These are phyloP conservation scores for Ophiostoma angusticollis DNA, from an alignment of 2,329 filamentous ascomycete genomes.

Conservation along the genomic window DNA sequence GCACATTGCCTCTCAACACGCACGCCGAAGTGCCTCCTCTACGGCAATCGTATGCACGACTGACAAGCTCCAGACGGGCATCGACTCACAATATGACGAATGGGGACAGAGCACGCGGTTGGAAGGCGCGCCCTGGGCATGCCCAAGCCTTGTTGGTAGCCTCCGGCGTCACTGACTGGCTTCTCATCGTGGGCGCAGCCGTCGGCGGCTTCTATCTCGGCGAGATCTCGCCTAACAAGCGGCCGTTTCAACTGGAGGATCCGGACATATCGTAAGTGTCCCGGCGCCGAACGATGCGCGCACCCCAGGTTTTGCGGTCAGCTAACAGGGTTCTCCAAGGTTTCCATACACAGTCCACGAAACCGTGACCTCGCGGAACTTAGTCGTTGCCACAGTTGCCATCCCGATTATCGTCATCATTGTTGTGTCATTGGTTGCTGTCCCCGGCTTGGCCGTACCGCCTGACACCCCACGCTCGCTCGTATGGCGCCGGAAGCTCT, in stretches of 20 bases:
- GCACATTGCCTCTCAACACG: constrained; percentile 6
- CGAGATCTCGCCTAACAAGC: constrained; percentile 48
- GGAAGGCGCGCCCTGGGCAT: not conserved
- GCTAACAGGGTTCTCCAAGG: constrained; percentile 22
- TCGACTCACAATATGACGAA: constrained; percentile 22
- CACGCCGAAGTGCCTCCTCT: not conserved
- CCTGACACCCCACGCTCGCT: constrained; percentile 48
- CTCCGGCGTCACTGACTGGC: constrained; percentile 65
- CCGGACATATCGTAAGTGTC: constrained; percentile 55
- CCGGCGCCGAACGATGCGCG: too few species aligned
- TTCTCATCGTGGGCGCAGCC: constrained; percentile 48
- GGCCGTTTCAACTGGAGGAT: constrained; percentile 61
- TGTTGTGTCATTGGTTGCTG: constrained; percentile 53
- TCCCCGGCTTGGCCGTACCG: constrained; percentile 58
- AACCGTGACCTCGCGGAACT: constrained; percentile 54
- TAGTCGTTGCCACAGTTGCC: constrained; percentile 50
- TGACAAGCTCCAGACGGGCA: not conserved
- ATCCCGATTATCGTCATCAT: constrained; percentile 57
- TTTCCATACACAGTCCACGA: constrained; percentile 61
- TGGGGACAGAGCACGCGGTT: not conserved
- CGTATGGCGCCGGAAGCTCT: constrained; percentile 71
- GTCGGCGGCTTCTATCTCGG: constrained; percentile 47
- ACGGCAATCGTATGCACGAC: not conserved
- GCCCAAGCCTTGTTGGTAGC: constrained; percentile 30
- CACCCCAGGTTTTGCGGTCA: too few species aligned